Evolutionary conservation across 208 protist species (phyloP).

Genomic region (Crithidia expoeki): DNA sequence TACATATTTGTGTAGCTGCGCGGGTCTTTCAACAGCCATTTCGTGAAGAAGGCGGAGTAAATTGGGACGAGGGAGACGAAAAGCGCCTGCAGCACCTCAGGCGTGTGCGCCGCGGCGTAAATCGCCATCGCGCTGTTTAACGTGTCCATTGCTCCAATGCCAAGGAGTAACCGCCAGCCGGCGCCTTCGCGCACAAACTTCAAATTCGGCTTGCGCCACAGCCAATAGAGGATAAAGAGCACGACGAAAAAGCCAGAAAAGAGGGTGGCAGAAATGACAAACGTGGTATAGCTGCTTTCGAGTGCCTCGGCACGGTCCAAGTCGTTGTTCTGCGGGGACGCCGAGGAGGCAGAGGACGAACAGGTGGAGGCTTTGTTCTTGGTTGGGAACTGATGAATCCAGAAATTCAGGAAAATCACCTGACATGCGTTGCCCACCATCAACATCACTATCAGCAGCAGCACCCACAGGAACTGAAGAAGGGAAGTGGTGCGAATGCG

Average conservation of each 20-base stretch:
- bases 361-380: constrained; percentile 24
- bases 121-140: constrained; percentile 59
- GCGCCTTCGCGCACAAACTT: constrained; percentile 35
- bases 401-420: constrained; percentile 86
- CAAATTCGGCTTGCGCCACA: constrained; percentile 57
- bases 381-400: constrained; percentile 65
- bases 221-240: constrained; percentile 47
- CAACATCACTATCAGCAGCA: constrained; percentile 57
- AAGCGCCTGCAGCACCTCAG: constrained; percentile 66
- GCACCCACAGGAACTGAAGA: constrained; percentile 41
- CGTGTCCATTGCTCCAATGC: constrained; percentile 47
- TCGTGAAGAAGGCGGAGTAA: constrained; percentile 53
- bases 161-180: constrained; percentile 42
- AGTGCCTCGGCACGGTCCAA: constrained; percentile 24
- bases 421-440: constrained; percentile 75
- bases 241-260: constrained; percentile 77
- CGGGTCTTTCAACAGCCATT: constrained; percentile 52
- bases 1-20: constrained; percentile 46
- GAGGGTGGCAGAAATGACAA: constrained; percentile 63
- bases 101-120: constrained; percentile 64
- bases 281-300: constrained; percentile 81
- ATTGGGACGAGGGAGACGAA: constrained; percentile 56
- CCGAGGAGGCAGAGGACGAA: constrained; percentile 40
- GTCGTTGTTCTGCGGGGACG: neutral
- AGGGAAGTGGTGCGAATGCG: constrained; percentile 28